These are phyloP conservation scores for Saturnispora bothae DNA, from an alignment of 805 yeast genomes.

Conservation along the genomic window DNA sequence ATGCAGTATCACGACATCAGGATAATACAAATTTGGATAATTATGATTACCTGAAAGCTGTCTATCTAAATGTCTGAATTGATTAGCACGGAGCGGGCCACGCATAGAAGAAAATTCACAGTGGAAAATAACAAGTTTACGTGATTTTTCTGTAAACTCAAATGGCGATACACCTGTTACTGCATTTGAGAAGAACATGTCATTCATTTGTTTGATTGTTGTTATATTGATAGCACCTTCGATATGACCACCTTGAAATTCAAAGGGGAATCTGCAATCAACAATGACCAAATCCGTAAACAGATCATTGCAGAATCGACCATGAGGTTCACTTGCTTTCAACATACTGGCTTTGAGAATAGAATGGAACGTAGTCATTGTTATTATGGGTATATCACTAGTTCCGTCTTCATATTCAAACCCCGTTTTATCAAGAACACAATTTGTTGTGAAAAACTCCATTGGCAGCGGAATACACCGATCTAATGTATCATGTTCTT, in stretches of 20 bases:
- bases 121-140: constrained; percentile 66
- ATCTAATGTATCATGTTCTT: no score
- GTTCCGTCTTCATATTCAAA: background rate
- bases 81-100: constrained; percentile 90
- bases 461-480: no score
- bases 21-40: constrained; percentile 77
- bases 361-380: constrained; percentile 43
- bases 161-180: constrained; percentile 17
- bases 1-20: constrained; percentile 78
- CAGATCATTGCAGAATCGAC: constrained; percentile 26
- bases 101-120: constrained; percentile 90
- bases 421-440: constrained; percentile 5
- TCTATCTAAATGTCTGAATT: constrained; percentile 77
- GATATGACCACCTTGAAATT: constrained; percentile 88
- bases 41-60: constrained; percentile 41
- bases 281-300: constrained; percentile 53
- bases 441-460: constrained; percentile 1
- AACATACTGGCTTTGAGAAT: constrained; percentile 27
- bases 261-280: constrained; percentile 91
- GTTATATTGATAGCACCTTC: constrained; percentile 71
- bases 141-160: constrained; percentile 18
- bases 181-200: constrained; percentile 33
- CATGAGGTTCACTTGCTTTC: background rate
- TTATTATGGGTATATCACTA: constrained; percentile 54
- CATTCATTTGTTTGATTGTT: constrained; percentile 58